These are phyloP conservation scores for Trichophyton schoenleinii DNA, from an alignment of 2,329 filamentous ascomycete species.

Conservation along the genomic window DNA sequence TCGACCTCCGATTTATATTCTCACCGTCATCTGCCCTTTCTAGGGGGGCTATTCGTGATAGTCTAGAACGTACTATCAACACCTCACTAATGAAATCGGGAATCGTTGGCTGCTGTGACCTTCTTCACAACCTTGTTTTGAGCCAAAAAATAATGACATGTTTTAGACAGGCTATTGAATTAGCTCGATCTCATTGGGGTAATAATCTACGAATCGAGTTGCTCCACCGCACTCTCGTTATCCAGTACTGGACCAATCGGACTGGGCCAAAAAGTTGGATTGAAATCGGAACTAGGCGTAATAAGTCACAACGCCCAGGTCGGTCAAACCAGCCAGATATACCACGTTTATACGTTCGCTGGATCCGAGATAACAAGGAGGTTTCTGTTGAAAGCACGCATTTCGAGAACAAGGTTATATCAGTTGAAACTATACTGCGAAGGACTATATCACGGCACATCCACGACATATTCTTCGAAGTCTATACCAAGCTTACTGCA, in stretches of 20 bases:
- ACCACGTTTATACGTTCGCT: slow-evolving; percentile 43
- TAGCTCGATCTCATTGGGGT: slow-evolving; percentile 62
- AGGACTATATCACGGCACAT: slow-evolving; percentile 64
- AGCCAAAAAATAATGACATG: slow-evolving; percentile 84
- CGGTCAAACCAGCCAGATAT: slow-evolving; percentile 19
- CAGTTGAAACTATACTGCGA: slow-evolving; percentile 60
- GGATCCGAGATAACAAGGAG: slow-evolving; percentile 74
- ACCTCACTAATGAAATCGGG: slow-evolving; percentile 56
- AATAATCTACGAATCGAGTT: slow-evolving; percentile 65
- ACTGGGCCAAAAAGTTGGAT: slow-evolving; percentile 75
- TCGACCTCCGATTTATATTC: slow-evolving; percentile 80
- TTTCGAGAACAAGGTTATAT: slow-evolving; percentile 56
- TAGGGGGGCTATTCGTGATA: slow-evolving; percentile 47
- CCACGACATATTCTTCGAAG: slow-evolving; percentile 55
- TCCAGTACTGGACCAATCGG: slow-evolving; percentile 80
- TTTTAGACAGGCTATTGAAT: slow-evolving; percentile 58
- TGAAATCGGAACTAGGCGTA: slow-evolving; percentile 65
- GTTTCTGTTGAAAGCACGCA: slow-evolving; percentile 54
- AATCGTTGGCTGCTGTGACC: slow-evolving; percentile 67
- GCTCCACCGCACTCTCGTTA: slow-evolving; percentile 65
- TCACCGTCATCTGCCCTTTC: slow-evolving; percentile 55
- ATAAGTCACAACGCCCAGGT: slow-evolving; percentile 33
- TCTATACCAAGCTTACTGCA: slow-evolving; percentile 48
- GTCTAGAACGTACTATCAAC: slow-evolving; percentile 62
- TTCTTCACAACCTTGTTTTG: slow-evolving; percentile 74